phyloP scores from a whole-genome alignment of 768 basidiomycete genomes.

The Kwoniella sp. region DNA sequence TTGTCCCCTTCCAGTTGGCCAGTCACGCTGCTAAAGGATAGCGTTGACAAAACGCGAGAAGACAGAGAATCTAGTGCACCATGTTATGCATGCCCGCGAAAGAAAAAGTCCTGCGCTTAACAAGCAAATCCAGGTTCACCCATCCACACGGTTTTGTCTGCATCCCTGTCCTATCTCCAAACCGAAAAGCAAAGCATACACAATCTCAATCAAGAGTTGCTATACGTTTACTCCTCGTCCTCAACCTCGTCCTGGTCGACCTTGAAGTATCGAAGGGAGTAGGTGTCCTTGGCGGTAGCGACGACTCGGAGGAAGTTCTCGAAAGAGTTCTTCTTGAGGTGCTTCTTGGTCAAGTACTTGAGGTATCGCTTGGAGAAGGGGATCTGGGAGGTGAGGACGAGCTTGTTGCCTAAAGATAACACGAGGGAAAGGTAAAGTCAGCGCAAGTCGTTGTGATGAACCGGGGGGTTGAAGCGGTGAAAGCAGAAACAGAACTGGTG shows the following conservation, averaged over 20 bases:
- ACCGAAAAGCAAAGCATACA: neutral
- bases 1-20: too few relatives aligned
- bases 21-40: neutral
- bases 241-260: slow-evolving; percentile 57
- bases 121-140: neutral
- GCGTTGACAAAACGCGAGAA: neutral
- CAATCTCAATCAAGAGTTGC: slow-evolving; percentile 5
- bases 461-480: too few relatives aligned
- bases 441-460: too few relatives aligned
- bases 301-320: slow-evolving; percentile 98
- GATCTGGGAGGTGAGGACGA: slow-evolving; percentile 81
- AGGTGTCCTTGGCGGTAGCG: slow-evolving; percentile 87
- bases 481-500: neutral
- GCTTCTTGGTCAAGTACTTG: slow-evolving; percentile 97
- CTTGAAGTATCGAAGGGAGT: slow-evolving; percentile 84
- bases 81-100: slow-evolving; percentile 1
- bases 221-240: slow-evolving; percentile 54
- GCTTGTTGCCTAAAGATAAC: slow-evolving; percentile 62
- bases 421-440: neutral
- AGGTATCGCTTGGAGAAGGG: slow-evolving; percentile 96
- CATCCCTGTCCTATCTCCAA: neutral
- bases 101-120: neutral
- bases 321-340: slow-evolving; percentile 91
- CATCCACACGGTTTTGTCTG: neutral
- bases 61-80: neutral